Percentiles rank a stretch among this genome's conserved stretches.
Evolutionary conservation across 2,329 filamentous ascomycete species (phyloP).

Genomic region (Talaromyces sp.): DNA sequence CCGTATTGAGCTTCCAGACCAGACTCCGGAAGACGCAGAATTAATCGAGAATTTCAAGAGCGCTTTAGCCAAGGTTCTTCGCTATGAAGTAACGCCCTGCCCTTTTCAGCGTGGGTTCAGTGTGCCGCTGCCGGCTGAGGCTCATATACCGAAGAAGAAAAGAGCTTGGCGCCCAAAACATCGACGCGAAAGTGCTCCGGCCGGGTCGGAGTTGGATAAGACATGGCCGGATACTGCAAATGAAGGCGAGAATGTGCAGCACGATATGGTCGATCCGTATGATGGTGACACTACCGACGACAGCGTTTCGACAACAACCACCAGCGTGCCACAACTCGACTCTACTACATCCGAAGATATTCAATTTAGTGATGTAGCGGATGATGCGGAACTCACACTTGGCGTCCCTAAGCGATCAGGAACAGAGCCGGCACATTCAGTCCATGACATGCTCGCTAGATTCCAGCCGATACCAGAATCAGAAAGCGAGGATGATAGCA

Average conservation of each 20-base stretch:
- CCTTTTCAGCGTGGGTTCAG: constrained; percentile 77
- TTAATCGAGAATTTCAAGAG: constrained; percentile 65
- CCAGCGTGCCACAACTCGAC: constrained; percentile 15
- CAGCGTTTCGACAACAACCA: constrained; percentile 26
- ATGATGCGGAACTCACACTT: constrained; percentile 16
- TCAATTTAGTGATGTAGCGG: constrained; percentile 18
- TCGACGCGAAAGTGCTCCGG: constrained; percentile 38
- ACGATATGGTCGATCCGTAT: constrained; percentile 32
- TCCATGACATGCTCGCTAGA: constrained; percentile 37
- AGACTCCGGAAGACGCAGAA: constrained; percentile 59
- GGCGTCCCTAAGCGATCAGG: constrained; percentile 24
- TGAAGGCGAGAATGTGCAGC: constrained; percentile 22
- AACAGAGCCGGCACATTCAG: constrained; percentile 30
- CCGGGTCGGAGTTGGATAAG: constrained; percentile 18
- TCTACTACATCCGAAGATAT: constrained; percentile 14
- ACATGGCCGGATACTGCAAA: constrained; percentile 20
- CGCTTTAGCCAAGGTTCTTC: constrained; percentile 68
- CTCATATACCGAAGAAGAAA: constrained; percentile 62
- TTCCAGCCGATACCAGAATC: constrained; percentile 33
- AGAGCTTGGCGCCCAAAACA: constrained; percentile 65
- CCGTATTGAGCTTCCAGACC: constrained; percentile 77
- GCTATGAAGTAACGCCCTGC: constrained; percentile 84
- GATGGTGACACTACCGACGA: constrained; percentile 34
- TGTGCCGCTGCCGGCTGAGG: constrained; percentile 67
- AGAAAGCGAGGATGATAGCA: constrained; percentile 32